Evolutionary conservation across 2,329 filamentous ascomycete genomes (phyloP).

Genomic region (Zelopaecilomyces penicillatus): DNA sequence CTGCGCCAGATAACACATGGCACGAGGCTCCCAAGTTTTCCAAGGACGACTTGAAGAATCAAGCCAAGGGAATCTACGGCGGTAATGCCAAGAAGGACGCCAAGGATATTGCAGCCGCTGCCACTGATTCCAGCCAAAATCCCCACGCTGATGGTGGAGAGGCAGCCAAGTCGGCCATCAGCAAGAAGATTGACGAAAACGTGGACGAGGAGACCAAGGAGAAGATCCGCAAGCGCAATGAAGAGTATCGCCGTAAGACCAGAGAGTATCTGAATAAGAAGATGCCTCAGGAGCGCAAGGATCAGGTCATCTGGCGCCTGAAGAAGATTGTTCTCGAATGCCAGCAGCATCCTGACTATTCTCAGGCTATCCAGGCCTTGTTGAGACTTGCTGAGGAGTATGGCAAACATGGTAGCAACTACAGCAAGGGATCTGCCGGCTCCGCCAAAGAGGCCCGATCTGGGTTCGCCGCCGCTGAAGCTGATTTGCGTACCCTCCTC

Average conservation of each 20-base stretch:
- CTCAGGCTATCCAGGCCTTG: slow-evolving; percentile 81
- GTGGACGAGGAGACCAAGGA: slow-evolving; percentile 57
- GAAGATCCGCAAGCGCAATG: slow-evolving; percentile 34
- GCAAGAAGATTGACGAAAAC: slow-evolving; percentile 53
- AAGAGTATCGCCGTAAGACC: slow-evolving; percentile 40
- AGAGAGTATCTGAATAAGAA: slow-evolving; percentile 76
- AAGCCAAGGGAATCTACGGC: slow-evolving; percentile 55
- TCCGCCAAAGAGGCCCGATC: slow-evolving; percentile 66
- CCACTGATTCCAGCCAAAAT: slow-evolving; percentile 45
- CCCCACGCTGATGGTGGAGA: slow-evolving; percentile 31
- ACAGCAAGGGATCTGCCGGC: slow-evolving; percentile 56
- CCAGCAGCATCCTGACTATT: slow-evolving; percentile 90
- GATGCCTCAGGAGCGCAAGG: slow-evolving; percentile 84
- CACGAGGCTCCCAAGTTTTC: slow-evolving; percentile 75
- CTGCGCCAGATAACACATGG: slow-evolving; percentile 89
- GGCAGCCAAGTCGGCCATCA: slow-evolving; percentile 34
- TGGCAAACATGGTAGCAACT: slow-evolving; percentile 58
- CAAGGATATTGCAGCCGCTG: slow-evolving; percentile 50
- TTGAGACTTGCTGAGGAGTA: slow-evolving; percentile 81
- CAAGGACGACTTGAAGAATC: slow-evolving; percentile 58
- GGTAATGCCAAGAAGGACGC: slow-evolving; percentile 49
- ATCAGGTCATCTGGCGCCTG: slow-evolving; percentile 83
- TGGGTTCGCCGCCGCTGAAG: slow-evolving; percentile 62
- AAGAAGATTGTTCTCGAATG: slow-evolving; percentile 98
- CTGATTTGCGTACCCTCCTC: slow-evolving; percentile 70